These are phyloP conservation scores for Plasmodium gaboni DNA, from an alignment of 169 alveolate species.

Conservation along the genomic window DNA sequence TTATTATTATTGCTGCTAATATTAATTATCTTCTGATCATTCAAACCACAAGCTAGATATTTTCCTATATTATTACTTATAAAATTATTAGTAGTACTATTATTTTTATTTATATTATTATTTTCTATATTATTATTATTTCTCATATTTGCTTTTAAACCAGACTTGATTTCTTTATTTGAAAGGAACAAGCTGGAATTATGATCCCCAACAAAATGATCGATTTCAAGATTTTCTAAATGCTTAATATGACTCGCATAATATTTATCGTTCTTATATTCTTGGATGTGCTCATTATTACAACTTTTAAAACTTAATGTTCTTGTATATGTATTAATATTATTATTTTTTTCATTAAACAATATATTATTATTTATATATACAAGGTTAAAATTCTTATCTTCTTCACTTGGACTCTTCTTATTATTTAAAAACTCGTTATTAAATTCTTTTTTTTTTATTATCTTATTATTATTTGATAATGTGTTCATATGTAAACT, in stretches of 20 bases:
- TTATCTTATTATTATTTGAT: background rate
- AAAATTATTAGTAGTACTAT: background rate
- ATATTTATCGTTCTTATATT: background rate
- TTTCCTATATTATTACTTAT: background rate
- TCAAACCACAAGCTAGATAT: background rate
- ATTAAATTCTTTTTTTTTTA: conserved; percentile 22
- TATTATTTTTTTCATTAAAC: background rate
- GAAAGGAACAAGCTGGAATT: too few relatives aligned
- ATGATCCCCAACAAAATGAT: too few relatives aligned
- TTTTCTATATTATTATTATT: background rate
- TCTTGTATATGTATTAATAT: background rate
- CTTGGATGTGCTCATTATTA: background rate
- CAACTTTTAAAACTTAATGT: background rate
- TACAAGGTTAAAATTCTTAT: background rate
- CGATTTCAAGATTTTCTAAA: conserved; percentile 12
- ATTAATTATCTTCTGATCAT: background rate
- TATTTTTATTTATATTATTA: background rate
- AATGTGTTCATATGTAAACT: too few relatives aligned
- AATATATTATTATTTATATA: background rate
- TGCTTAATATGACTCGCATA: background rate
- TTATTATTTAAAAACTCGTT: conserved; percentile 8
- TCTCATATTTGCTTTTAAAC: background rate
- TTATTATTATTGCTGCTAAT: conserved; percentile 7
- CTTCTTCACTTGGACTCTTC: conserved; percentile 6
- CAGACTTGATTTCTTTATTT: too few relatives aligned